These are phyloP conservation scores for Filobasidium wieringae DNA, from an alignment of 768 basidiomycete species.

Conservation along the genomic window DNA sequence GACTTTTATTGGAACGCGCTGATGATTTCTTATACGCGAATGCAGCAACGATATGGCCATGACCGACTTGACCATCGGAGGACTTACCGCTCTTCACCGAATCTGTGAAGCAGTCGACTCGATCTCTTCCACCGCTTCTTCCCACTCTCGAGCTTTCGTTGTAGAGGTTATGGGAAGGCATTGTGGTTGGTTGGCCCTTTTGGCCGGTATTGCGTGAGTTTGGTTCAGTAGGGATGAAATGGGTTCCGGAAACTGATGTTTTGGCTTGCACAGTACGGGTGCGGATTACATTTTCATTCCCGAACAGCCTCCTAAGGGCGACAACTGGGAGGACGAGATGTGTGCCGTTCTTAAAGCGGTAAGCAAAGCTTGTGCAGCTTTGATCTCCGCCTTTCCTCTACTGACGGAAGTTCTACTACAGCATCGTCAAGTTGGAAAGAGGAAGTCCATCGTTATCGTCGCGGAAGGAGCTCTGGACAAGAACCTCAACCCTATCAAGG, in stretches of 20 bases:
- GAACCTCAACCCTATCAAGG: slow-evolving; percentile 78
- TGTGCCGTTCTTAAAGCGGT: slow-evolving; percentile 71
- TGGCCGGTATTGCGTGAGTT: slow-evolving; percentile 76
- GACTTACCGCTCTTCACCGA: slow-evolving; percentile 83
- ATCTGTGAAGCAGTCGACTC: slow-evolving; percentile 98
- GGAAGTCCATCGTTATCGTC: slow-evolving; percentile 96
- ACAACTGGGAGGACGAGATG: slow-evolving; percentile 86
- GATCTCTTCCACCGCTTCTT: slow-evolving; percentile 90
- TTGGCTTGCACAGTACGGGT: slow-evolving; percentile 43
- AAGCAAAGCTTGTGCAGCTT: slow-evolving; percentile 25
- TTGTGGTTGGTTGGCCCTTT: slow-evolving; percentile 94
- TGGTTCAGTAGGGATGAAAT: not conserved
- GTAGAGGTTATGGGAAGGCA: slow-evolving; percentile 99
- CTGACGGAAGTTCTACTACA: slow-evolving; percentile 32
- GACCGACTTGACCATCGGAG: slow-evolving; percentile 95
- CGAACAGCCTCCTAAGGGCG: slow-evolving; percentile 65
- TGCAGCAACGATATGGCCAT: slow-evolving; percentile 83
- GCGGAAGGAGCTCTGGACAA: slow-evolving; percentile 90
- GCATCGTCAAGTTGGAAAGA: slow-evolving; percentile 85
- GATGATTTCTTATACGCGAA: not conserved
- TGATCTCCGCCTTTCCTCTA: not conserved
- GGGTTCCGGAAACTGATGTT: not conserved
- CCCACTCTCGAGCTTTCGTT: slow-evolving; percentile 94
- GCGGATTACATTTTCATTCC: slow-evolving; percentile 98
- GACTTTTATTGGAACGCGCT: not conserved